Base-by-base conservation (phyloP, 1,284 basidiomycete species). In the Phylloboletellus chloephorus region DNA sequence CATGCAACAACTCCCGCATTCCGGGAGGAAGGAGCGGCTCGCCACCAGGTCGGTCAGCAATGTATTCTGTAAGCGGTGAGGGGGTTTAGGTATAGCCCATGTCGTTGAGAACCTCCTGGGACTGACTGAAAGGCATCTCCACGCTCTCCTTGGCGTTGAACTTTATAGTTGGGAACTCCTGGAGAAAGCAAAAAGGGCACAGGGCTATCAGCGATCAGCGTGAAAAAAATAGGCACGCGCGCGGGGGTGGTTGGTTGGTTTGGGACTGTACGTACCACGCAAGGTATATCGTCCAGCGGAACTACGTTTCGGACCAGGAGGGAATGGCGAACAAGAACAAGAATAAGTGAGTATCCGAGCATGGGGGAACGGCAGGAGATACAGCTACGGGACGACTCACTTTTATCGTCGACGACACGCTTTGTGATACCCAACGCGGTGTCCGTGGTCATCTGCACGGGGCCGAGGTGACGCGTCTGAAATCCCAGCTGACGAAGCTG, bases 391-490 rank as follows among this genome's bases (percentile, higher is more conserved):
- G 37, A 58, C 9, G 7, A 47, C 73, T 53, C 48, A 83, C 83
- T 67, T 58, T 79, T 74, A 59, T 96, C 90, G 47, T 87, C 70
- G 0, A 94, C 84, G 11, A 96, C 86, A 2, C 78, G 65, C 61
- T 95, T 97, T 0, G 91, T 93, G 5, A 98, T 94, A 7, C 88
- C 91, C 0, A 98, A 71, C 0, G 95, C 95, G 1, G 95, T 98
- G 62, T 98, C 95, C 0, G 95, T 98, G 19, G 95, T 98, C 95
- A 98, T 98, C 64, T 98, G 96, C 1, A 92, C 71, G 1, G 78
- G 69, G 0, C 89, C 90, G 4, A 96, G 71, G 62, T 88, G 88
- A 19, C 93, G 75, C 3, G 74, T 77, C 0, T 90, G 88, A 60
- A 96, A 98, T 0, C 92, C 92, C 12, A 93, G 67, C 11, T 73